Base-by-base conservation (phyloP, 768 basidiomycete species). In the Boletus subcaerulescens region DNA sequence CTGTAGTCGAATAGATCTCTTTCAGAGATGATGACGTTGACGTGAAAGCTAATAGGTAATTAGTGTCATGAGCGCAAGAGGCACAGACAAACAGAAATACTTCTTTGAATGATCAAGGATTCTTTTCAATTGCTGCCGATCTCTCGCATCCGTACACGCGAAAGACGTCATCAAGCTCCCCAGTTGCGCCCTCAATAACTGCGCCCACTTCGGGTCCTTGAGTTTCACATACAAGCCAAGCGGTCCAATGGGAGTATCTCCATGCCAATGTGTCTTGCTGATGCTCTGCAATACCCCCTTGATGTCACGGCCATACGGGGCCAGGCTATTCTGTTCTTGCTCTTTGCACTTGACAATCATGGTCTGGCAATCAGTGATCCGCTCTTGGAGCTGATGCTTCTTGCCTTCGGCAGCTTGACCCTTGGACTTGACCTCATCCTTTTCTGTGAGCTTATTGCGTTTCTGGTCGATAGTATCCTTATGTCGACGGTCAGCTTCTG, bases 1-100 rank as follows among this genome's bases (percentile, higher is more conserved):
- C 77, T 76, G 61, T 82, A 95, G 64, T 97, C 91, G 66, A 97
- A 98, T 39, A 90, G 60, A 63, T 95, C 93, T 38, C 78, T 84
- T 53, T 81, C 77, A 22, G 81, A 78, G 49, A 88, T 83, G 60
- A 90, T 77, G 56, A 93, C 83, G 7, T 71, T 72, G 22, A 69
- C 73, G 22, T 79, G 68, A 10, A 40, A 52, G 58, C 87, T 89
- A 56, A 15, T 9, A 32, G 4, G 41, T n/a, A n/a, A 41, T 70
- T 8, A 69, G 52, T 11, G 46, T 48, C 43, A 26, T 18, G 20
- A 24, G 50, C 35, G 5, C 22, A 22, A 35, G 40, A 31, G 32
- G 17, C 33, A 11, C 11, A 35, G 53, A 66, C 63, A 29, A 62
- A 63, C 32, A 69, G 56, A 65, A 81, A 70, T 55, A 98, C 87